Conservation (phyloP, 129 eudicot genomes). For the Artemisia argyi region DNA sequence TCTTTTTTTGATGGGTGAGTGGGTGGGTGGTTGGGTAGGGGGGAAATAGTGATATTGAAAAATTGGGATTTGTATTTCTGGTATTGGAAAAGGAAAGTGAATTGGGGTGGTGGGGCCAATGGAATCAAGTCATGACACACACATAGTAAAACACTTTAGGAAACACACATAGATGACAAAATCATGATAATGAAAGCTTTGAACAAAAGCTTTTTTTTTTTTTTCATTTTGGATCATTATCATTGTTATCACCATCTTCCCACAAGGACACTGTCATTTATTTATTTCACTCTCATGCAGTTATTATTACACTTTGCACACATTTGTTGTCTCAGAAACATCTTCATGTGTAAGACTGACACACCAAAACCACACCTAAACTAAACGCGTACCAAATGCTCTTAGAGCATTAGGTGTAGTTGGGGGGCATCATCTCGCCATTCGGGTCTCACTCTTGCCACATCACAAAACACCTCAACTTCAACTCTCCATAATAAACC, state of each 20-base stretch:
- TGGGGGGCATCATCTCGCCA: too few species aligned
- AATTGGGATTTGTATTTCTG: constrained; percentile 25
- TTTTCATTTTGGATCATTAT: constrained; percentile 16
- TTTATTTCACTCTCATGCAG: constrained; percentile 8
- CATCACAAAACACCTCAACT: too few species aligned
- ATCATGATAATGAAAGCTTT: constrained; percentile 34
- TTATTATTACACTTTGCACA: background rate
- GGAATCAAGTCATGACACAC: constrained; percentile 28
- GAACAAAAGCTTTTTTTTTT: constrained; percentile 11
- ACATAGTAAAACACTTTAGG: background rate
- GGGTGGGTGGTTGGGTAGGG: constrained; percentile 20
- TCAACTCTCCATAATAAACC: too few species aligned
- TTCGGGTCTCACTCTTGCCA: too few species aligned
- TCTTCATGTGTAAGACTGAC: too few species aligned
- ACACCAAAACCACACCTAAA: too few species aligned
- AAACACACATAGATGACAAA: constrained; percentile 28
- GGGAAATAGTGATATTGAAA: constrained; percentile 25
- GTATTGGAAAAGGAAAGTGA: constrained; percentile 15
- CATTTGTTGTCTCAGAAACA: too few species aligned
- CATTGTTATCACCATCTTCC: constrained; percentile 27
- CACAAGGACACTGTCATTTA: constrained; percentile 7
- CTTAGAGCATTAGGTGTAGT: too few species aligned
- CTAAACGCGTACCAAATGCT: too few species aligned
- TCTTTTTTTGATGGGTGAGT: constrained; percentile 18
- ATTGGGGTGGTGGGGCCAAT: constrained; percentile 33